phyloP scores from a whole-genome alignment of 345 rosid genomes.

The Salix caprea region DNA sequence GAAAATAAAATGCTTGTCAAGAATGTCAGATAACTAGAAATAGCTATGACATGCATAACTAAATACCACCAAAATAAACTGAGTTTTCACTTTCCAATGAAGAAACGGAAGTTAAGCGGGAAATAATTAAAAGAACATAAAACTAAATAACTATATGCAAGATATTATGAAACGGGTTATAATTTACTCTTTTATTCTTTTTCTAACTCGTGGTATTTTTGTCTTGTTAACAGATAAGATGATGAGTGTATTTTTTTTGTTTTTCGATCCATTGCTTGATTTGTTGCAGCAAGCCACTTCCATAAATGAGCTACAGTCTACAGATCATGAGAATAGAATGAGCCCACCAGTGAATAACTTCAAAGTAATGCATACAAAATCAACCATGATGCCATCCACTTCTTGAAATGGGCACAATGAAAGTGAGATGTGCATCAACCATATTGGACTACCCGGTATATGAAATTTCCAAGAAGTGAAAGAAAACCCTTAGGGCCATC shows the following conservation, averaged over 20 bases:
- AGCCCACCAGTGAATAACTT: not conserved
- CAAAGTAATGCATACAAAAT: not conserved
- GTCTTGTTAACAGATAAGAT: too few relatives aligned
- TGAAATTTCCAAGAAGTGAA: not conserved
- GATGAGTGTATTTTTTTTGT: too few relatives aligned
- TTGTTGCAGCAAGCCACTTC: not conserved
- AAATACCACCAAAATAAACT: not conserved
- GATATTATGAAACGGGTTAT: not conserved
- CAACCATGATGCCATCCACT: not conserved
- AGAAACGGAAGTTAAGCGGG: not conserved
- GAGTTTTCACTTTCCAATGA: not conserved
- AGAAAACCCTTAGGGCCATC: not conserved
- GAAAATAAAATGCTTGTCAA: not conserved
- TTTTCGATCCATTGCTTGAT: not conserved
- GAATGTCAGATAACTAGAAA: not conserved
- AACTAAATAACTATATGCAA: not conserved
- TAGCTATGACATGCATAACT: not conserved
- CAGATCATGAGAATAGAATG: not conserved
- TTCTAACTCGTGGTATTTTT: not conserved
- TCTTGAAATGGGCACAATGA: not conserved
- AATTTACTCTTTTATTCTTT: too few relatives aligned
- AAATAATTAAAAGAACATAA: not conserved
- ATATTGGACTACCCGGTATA: not conserved
- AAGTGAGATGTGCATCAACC: not conserved
- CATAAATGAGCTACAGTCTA: not conserved